A percentile compares a stretch with the other conserved stretches of the same genome.
Conservation (phyloP, 257 asterid genomes). For the Capsicum pubescens region DNA sequence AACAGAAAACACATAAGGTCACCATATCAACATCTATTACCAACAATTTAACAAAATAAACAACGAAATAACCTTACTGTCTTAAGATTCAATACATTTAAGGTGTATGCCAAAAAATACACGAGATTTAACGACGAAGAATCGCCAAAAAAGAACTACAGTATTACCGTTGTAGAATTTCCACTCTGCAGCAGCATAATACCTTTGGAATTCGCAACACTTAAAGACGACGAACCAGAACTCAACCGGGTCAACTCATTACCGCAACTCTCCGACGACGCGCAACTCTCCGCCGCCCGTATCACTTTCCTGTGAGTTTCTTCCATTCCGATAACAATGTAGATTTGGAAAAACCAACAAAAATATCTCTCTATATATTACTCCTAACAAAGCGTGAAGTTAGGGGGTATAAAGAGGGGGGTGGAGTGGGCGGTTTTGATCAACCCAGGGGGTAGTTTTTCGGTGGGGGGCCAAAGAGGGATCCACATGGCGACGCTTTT, state of each 20-base stretch:
- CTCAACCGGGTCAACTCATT: conserved; percentile 51
- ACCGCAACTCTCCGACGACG: conserved; percentile 27
- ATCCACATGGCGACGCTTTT: conserved; percentile 76
- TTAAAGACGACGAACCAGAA: conserved; percentile 51
- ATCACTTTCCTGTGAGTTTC: conserved; percentile 31
- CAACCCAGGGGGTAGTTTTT: neutral
- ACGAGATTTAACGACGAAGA: neutral
- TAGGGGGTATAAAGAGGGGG: conserved; percentile 22
- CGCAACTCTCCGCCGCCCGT: conserved; percentile 24
- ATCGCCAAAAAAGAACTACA: neutral
- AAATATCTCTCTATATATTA: neutral
- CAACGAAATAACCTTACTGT: neutral
- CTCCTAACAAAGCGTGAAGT: conserved; percentile 11
- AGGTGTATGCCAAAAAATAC: neutral
- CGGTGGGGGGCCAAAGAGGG: conserved; percentile 32
- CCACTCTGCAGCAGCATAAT: conserved; percentile 29
- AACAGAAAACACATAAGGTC: neutral
- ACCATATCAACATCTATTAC: neutral
- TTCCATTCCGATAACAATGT: conserved; percentile 45
- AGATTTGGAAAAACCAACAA: conserved; percentile 18
- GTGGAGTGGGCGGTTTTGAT: conserved; percentile 30
- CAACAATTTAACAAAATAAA: neutral
- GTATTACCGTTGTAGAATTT: conserved; percentile 43
- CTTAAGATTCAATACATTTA: neutral
- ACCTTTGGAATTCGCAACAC: conserved; percentile 44